Conservation (phyloP, 176 grass and related monocot genomes). For the Bonia amplexicaulis region DNA sequence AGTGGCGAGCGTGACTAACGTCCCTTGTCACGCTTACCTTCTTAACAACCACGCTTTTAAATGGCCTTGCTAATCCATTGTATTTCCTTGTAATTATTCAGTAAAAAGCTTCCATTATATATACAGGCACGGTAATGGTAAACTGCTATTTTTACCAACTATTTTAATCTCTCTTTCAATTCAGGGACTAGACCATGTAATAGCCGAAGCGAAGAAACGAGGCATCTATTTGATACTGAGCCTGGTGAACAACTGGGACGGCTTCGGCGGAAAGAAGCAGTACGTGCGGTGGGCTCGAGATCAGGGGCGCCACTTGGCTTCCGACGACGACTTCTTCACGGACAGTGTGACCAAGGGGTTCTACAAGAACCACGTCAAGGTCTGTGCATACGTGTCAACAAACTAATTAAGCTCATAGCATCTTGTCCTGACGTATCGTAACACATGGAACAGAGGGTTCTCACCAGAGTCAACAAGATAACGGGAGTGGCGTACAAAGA, state of each 20-base stretch:
- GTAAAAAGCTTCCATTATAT: too few relatives aligned
- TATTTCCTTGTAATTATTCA: too few relatives aligned
- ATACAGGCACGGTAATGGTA: too few relatives aligned
- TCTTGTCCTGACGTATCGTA: neutral
- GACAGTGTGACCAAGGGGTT: slow-evolving; percentile 33
- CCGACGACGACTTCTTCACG: slow-evolving; percentile 59
- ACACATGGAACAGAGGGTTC: slow-evolving; percentile 25
- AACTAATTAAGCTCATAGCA: neutral
- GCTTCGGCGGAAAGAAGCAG: slow-evolving; percentile 64
- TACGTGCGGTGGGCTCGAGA: slow-evolving; percentile 79
- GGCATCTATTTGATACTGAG: slow-evolving; percentile 61
- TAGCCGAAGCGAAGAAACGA: slow-evolving; percentile 61
- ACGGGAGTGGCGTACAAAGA: slow-evolving; percentile 69
- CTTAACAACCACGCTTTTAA: too few relatives aligned
- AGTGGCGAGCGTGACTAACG: too few relatives aligned
- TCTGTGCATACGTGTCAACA: neutral
- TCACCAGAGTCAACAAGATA: slow-evolving; percentile 58
- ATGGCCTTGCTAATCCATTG: too few relatives aligned
- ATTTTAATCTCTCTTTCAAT: neutral
- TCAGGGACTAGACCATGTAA: slow-evolving; percentile 67
- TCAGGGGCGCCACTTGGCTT: slow-evolving; percentile 41
- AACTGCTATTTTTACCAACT: too few relatives aligned
- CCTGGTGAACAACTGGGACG: slow-evolving; percentile 74
- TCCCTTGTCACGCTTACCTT: too few relatives aligned
- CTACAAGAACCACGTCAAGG: slow-evolving; percentile 81